Evolutionary conservation across 1,284 basidiomycete genomes (phyloP), one percentile per base, ranked within the genome.

Genomic region (Flammula alnicola): DNA sequence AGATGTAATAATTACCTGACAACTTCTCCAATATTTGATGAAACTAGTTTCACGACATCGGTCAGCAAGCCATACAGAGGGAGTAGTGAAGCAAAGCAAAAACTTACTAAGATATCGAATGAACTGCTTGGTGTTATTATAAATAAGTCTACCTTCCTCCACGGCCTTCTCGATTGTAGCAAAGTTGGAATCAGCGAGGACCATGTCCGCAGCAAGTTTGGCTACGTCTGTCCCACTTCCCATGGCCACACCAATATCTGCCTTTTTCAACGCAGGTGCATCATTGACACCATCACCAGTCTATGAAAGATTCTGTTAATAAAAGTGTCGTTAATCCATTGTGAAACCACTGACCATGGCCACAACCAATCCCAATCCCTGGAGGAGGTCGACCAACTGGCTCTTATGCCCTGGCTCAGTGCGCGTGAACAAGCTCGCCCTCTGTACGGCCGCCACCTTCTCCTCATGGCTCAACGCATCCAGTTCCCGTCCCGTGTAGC

Each of bases 191-290:
- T 92, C 89, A 3, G 93, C 91, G 38, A 95, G 83, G 29, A 95
- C 91, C 91, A 95, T 96, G 69, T 99, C 96, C 17, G 95, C 94
- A 8, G 97, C 97, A 56, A 98, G 80, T 72, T 98, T 98, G 51
- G 97, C 96, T 22, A 99, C 97, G 66, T 99, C 97, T 0, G 96
- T 99, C 42, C 96, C 97, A 55, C 91, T 93, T 39, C 96, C 96
- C 96, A 99, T 98, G n/a, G 94, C 91, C 49, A 99, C 91, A 64
- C 96, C 96, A 61, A 99, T 98, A 63, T 98, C 95, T 12, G 96
- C 96, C 77, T 91, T 95, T 70, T 97, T 97, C 62, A 99, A 74
- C 0, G 95, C 95, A 12, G 95, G 95, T 1, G 95, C 95, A 63
- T 99, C 96, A 62, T 99, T 99, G 50, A 98, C 96, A 63, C 93